Evolutionary conservation across 116 monocot genomes (phyloP).

Genomic region (Trichopus zeylanicus): DNA sequence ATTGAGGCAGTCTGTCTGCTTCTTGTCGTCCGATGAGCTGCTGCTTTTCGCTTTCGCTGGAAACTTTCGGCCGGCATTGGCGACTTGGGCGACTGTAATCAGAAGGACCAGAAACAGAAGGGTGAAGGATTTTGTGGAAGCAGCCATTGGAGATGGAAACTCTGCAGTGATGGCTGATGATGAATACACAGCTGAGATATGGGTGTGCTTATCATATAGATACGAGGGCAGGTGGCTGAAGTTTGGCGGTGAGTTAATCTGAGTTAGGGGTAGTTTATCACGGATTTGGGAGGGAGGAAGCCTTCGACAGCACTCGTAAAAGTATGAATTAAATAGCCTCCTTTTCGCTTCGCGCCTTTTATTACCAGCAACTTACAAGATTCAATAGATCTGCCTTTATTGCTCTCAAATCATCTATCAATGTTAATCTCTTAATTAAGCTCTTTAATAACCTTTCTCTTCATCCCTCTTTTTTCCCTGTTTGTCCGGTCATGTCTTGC

Average conservation of each 20-base stretch:
- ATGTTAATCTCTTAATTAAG: too few relatives aligned
- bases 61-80: constrained; percentile 2
- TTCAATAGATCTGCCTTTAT: too few relatives aligned
- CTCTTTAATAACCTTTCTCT: too few relatives aligned
- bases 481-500: too few relatives aligned
- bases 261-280: too few relatives aligned
- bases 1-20: constrained; percentile 1
- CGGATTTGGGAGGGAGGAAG: too few relatives aligned
- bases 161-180: background rate
- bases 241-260: background rate
- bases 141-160: background rate
- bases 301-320: background rate
- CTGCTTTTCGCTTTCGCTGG: constrained; percentile 4
- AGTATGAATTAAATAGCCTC: constrained; percentile 3
- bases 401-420: too few relatives aligned
- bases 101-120: background rate
- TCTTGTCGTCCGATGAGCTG: too few relatives aligned
- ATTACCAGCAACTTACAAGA: background rate
- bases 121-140: background rate
- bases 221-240: background rate
- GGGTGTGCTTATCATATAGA: background rate
- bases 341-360: background rate
- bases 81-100: too few relatives aligned
- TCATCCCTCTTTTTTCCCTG: too few relatives aligned
- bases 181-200: background rate